phyloP scores from a whole-genome alignment of 306 rosid genomes.

The Trifolium repens region DNA sequence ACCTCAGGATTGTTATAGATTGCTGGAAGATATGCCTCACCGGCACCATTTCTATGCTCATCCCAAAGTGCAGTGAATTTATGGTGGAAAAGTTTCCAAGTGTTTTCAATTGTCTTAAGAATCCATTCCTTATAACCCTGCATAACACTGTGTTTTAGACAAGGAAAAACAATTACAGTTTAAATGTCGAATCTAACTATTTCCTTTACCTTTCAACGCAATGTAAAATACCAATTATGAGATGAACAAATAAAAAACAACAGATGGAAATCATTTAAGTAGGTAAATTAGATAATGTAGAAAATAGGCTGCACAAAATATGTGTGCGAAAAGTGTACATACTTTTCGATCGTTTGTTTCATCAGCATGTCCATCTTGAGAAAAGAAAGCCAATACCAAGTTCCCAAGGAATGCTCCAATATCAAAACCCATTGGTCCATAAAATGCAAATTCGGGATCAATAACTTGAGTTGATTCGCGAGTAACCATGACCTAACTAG shows the following conservation, averaged over 20 bases:
- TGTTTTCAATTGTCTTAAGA: conserved; percentile 75
- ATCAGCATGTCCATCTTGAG: conserved; percentile 89
- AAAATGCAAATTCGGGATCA: conserved; percentile 91
- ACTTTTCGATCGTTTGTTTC: conserved; percentile 70
- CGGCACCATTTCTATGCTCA: conserved; percentile 67
- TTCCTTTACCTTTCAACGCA: neutral
- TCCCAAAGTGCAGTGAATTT: conserved; percentile 81
- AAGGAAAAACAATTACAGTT: neutral
- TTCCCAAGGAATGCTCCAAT: conserved; percentile 88
- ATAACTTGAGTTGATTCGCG: conserved; percentile 84
- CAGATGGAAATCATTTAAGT: too few relatives aligned
- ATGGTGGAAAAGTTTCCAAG: conserved; percentile 69
- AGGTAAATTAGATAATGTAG: too few relatives aligned
- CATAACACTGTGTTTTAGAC: neutral
- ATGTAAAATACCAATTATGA: too few relatives aligned
- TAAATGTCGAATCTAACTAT: neutral
- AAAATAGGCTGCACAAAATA: neutral
- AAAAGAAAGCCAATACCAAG: conserved; percentile 81
- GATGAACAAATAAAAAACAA: too few relatives aligned
- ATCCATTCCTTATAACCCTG: conserved; percentile 87
- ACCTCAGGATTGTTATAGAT: conserved; percentile 74
- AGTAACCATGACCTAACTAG: conserved; percentile 90
- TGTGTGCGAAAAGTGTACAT: conserved; percentile 22
- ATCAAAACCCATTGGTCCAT: conserved; percentile 96
- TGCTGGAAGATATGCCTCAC: conserved; percentile 83